Evolutionary conservation across 768 basidiomycete genomes (phyloP), one percentile per base, ranked within the genome.

Genomic region (Strobilomyces dryophilus): DNA sequence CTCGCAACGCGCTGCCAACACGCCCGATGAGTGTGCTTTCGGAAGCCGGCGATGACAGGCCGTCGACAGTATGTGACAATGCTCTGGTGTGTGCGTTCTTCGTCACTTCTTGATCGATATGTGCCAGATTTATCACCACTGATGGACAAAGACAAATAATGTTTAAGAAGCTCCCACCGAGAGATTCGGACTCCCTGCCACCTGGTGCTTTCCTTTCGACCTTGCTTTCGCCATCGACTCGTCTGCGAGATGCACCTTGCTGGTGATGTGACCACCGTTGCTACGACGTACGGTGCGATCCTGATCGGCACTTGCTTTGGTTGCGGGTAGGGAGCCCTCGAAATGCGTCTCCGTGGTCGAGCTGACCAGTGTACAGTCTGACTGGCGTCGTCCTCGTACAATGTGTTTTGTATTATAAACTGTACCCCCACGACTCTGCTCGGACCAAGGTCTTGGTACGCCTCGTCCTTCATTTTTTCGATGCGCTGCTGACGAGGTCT

Each of bases 331-430:
- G 57, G 24, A 45, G 9, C 2, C 24, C 37, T 9, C 20, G 5
- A 8, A 31, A 10, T 12, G 17, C 24, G 12, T 8, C 0, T 1
- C 8, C 11, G 7, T 20, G 8, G 14, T 31, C 12, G 12, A n/a
- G 21, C 56, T 69, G n/a, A 64, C 31, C 27, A 21, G n/a, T 3
- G 5, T 29, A 7, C 20, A 69, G 68, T 31, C 56, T 69, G 14
- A 69, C 69, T 3, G 68, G 68, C 20, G 45, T 69, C 32, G 69
- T 69, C 44, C 59, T 71, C 4, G 68, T 69, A 5, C 68, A 69
- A 62, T 61, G 48, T 35, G 12, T 69, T 27, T n/a, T 69, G 43
- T 69, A 69, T 44, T 71, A 49, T 41, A 69, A 67, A 27, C 56
- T 71, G 45, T 69, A 69, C 49, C 65, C 68, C 4, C 49, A 52